Evolutionary conservation across 805 yeast genomes (phyloP).

Genomic region (Yamadazyma sp.): DNA sequence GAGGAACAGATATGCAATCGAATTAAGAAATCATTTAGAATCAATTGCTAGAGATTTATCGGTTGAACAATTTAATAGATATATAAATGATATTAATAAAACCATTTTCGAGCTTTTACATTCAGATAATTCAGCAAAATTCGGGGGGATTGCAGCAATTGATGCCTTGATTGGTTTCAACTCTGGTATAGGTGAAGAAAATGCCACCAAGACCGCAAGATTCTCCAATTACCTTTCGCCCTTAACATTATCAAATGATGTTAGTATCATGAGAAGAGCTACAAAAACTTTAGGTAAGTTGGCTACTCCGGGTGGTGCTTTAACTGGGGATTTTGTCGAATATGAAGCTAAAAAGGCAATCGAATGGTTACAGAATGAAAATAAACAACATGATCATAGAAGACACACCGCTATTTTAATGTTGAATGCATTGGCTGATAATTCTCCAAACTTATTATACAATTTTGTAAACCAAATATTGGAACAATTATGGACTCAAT

Average conservation of each 20-base stretch:
- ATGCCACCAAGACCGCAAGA: constrained; percentile 84
- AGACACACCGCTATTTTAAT: constrained; percentile 89
- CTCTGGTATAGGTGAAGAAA: constrained; percentile 70
- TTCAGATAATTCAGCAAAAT: constrained; percentile 63
- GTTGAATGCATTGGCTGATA: constrained; percentile 77
- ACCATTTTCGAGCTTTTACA: constrained; percentile 82
- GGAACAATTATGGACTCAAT: constrained; percentile 82
- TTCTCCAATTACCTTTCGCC: constrained; percentile 85
- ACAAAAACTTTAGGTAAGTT: constrained; percentile 84
- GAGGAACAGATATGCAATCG: constrained; percentile 59
- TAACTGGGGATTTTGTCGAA: constrained; percentile 91
- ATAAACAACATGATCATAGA: constrained; percentile 68
- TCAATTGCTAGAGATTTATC: constrained; percentile 77
- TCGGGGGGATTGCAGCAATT: constrained; percentile 91
- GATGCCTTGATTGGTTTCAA: constrained; percentile 84
- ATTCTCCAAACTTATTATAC: constrained; percentile 81
- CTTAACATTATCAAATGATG: constrained; percentile 76
- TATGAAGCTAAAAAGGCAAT: constrained; percentile 84
- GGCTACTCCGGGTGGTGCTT: constrained; percentile 84
- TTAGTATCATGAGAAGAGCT: constrained; percentile 82
- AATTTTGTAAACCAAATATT: constrained; percentile 75
- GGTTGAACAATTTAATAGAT: constrained; percentile 75
- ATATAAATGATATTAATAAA: constrained; percentile 82
- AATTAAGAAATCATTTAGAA: constrained; percentile 65
- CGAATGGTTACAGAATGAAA: constrained; percentile 87